phyloP scores from a whole-genome alignment of 2,329 filamentous ascomycete species.

The Aspergillus clavatus region DNA sequence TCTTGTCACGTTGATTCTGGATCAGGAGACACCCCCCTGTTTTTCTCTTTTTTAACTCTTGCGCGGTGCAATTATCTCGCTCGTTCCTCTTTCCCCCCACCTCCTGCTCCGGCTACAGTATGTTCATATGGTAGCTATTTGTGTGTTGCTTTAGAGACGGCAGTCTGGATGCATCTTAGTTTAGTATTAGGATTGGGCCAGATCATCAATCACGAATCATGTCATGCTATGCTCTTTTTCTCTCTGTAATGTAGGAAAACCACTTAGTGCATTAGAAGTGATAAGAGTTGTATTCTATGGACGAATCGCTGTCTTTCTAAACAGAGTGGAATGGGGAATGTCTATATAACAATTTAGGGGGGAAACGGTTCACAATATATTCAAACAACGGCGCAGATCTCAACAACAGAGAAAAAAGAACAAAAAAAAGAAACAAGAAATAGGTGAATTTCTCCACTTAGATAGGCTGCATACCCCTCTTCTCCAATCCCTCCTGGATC shows the following conservation, averaged over 20 bases:
- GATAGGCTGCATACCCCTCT: conserved; percentile 35
- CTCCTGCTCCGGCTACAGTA: not conserved
- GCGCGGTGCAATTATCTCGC: too few species aligned
- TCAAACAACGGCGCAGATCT: too few species aligned
- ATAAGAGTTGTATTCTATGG: too few species aligned
- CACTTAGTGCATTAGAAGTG: too few species aligned
- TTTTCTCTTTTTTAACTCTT: conserved; percentile 14
- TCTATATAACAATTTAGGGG: not conserved
- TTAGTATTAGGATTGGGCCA: conserved; percentile 10
- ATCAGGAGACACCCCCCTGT: conserved; percentile 7
- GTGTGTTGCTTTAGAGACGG: conserved; percentile 12
- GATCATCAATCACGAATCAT: conserved; percentile 19
- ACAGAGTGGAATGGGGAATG: not conserved
- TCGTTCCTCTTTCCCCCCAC: conserved; percentile 4
- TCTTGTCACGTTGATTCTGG: not conserved
- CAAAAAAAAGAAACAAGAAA: conserved; percentile 10
- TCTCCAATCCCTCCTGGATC: conserved; percentile 47
- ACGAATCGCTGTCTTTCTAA: not conserved
- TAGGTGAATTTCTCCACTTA: conserved; percentile 11
- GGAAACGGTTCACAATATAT: too few species aligned
- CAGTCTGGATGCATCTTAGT: conserved; percentile 7
- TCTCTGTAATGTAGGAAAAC: too few species aligned
- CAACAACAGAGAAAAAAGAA: not conserved
- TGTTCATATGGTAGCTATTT: conserved; percentile 13
- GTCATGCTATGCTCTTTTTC: conserved; percentile 9